Conservation (phyloP, 345 rosid species). For the Salix koriyanagi region DNA sequence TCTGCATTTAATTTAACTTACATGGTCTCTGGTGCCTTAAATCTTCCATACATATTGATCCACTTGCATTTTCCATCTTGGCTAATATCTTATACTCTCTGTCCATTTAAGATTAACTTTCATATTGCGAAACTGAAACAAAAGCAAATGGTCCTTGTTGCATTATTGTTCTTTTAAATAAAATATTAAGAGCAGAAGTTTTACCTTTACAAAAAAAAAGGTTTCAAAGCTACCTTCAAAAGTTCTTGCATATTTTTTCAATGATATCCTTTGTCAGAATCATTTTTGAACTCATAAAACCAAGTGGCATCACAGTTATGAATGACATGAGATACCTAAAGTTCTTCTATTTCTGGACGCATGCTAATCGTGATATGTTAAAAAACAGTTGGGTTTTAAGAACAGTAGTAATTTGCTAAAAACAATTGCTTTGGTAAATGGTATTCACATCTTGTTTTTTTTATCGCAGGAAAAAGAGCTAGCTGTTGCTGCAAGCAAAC, state of each 20-base stretch:
- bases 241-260: neutral
- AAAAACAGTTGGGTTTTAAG: neutral
- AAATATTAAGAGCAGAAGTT: neutral
- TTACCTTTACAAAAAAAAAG: neutral
- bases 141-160: neutral
- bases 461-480: slow-evolving; percentile 63
- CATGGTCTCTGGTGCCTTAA: neutral
- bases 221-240: neutral
- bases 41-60: neutral
- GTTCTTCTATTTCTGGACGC: neutral
- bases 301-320: neutral
- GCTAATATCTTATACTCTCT: neutral
- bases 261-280: neutral
- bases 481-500: slow-evolving; percentile 56
- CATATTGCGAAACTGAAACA: neutral
- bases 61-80: neutral
- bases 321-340: neutral
- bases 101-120: neutral
- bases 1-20: neutral
- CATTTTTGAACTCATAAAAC: neutral
- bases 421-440: neutral
- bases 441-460: neutral
- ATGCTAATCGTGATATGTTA: neutral
- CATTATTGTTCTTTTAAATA: neutral
- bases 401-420: neutral